These are phyloP conservation scores for Schwanniomyces occidentalis DNA, from an alignment of 805 yeast genomes.

Conservation along the genomic window DNA sequence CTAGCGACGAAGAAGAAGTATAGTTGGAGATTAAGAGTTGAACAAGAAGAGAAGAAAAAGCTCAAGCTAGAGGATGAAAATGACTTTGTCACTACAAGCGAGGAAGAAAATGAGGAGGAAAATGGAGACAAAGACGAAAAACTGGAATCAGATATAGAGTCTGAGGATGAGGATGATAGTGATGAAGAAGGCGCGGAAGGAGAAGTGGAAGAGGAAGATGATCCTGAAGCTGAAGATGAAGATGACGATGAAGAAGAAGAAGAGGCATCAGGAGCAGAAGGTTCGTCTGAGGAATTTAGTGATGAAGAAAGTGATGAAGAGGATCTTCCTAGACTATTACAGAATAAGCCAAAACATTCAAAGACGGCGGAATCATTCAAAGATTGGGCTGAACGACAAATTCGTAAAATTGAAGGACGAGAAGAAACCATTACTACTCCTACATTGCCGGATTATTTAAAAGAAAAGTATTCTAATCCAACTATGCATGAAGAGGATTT, in stretches of 20 bases:
- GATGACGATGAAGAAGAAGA: slow-evolving; percentile 29
- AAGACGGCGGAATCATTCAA: slow-evolving; percentile 59
- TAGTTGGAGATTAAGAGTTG: slow-evolving; percentile 62
- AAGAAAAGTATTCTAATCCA: slow-evolving; percentile 45
- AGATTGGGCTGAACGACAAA: slow-evolving; percentile 83
- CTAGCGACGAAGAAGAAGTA: slow-evolving; percentile 45
- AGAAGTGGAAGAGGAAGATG: slow-evolving; percentile 19
- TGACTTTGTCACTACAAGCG: slow-evolving; percentile 47
- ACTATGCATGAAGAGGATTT: slow-evolving; percentile 68
- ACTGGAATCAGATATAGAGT: slow-evolving; percentile 13
- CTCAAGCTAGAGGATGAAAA: slow-evolving; percentile 55
- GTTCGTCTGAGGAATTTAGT: slow-evolving; percentile 29
- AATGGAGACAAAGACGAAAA: slow-evolving; percentile 19
- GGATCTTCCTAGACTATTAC: slow-evolving; percentile 32
- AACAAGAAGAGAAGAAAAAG: slow-evolving; percentile 38
- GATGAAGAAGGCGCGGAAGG: slow-evolving; percentile 20
- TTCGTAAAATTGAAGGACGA: slow-evolving; percentile 63
- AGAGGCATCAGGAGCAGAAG: slow-evolving; percentile 30
- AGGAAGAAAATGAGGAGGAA: slow-evolving; percentile 24
- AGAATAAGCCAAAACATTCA: slow-evolving; percentile 46
- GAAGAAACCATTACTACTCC: slow-evolving; percentile 44
- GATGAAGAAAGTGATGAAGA: slow-evolving; percentile 30
- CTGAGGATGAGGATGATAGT: slow-evolving; percentile 19
- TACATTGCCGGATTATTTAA: slow-evolving; percentile 48
- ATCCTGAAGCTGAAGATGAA: slow-evolving; percentile 29